Evolutionary conservation across 1,284 basidiomycete species (phyloP).

Genomic region (Amylostereum areolatum): DNA sequence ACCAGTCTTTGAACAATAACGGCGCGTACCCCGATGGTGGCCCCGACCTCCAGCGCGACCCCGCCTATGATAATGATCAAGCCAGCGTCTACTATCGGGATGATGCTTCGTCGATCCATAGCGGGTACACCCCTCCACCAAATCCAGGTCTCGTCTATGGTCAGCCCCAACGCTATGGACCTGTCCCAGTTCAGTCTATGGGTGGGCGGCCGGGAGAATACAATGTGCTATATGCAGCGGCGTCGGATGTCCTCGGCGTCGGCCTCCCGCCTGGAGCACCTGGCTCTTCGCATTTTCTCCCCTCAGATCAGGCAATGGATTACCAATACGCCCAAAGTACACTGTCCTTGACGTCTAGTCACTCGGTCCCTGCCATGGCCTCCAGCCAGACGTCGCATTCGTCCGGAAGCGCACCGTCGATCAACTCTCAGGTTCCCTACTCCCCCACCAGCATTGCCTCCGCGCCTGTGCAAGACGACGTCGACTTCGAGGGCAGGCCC

Average conservation of each 20-base stretch:
- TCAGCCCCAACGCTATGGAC: constrained; percentile 2
- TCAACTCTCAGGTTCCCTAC: constrained; percentile 12
- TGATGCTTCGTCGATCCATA: constrained; percentile 10
- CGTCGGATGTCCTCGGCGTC: constrained; percentile 79
- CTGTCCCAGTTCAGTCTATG: constrained; percentile 12
- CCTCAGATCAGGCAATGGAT: constrained; percentile 8
- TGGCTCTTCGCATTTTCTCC: constrained; percentile 5
- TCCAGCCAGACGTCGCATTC: neutral
- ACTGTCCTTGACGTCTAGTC: constrained; percentile 5
- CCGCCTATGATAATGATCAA: constrained; percentile 12
- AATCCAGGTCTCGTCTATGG: neutral
- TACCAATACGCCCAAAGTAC: constrained; percentile 1
- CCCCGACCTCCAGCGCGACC: neutral
- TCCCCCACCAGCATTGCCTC: constrained; percentile 21
- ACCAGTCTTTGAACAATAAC: neutral
- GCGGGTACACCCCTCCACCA: neutral
- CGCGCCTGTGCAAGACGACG: constrained; percentile 19
- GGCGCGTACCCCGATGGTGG: neutral
- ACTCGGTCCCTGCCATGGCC: constrained; percentile 9
- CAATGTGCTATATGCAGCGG: constrained; percentile 61
- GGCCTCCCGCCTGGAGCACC: constrained; percentile 32
- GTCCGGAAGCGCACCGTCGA: constrained; percentile 6
- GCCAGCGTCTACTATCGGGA: constrained; percentile 31
- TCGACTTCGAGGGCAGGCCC: constrained; percentile 53
- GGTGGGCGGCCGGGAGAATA: constrained; percentile 34